Evolutionary conservation across 2,329 filamentous ascomycete genomes (phyloP).

Genomic region (Gnomoniopsis sp.): DNA sequence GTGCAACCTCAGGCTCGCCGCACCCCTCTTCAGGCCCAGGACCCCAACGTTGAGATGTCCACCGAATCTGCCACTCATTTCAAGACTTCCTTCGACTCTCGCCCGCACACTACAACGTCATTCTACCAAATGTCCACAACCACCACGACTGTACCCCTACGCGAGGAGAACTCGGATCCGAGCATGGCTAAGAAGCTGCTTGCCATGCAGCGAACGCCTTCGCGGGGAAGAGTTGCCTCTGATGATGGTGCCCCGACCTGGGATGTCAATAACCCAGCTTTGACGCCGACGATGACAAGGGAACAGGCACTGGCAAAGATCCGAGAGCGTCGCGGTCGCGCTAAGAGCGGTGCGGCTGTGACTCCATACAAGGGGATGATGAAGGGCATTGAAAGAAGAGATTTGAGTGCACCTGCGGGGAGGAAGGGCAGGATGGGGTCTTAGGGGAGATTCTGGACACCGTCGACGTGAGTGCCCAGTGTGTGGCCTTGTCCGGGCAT

Average conservation of each 20-base stretch:
- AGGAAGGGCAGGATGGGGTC: slow-evolving; percentile 14
- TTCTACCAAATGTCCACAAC: slow-evolving; percentile 48
- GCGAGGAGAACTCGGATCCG: slow-evolving; percentile 40
- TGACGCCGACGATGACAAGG: slow-evolving; percentile 65
- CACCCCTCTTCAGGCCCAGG: slow-evolving; percentile 11
- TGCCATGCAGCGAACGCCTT: slow-evolving; percentile 40
- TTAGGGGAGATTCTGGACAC: not conserved
- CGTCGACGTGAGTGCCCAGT: too few species aligned
- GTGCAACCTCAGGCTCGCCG: not conserved
- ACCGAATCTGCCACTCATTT: not conserved
- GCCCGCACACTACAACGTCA: slow-evolving; percentile 44
- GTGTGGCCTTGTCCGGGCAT: not conserved
- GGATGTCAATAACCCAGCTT: slow-evolving; percentile 53
- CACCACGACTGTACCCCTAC: slow-evolving; percentile 50
- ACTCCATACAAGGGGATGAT: slow-evolving; percentile 60
- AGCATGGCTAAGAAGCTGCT: slow-evolving; percentile 41
- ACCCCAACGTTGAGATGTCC: slow-evolving; percentile 15
- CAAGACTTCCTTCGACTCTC: slow-evolving; percentile 21
- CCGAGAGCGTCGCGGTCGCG: slow-evolving; percentile 66
- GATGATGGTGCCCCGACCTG: slow-evolving; percentile 37
- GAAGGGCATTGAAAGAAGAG: slow-evolving; percentile 43
- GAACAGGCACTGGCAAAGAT: slow-evolving; percentile 76
- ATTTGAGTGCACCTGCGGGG: slow-evolving; percentile 43
- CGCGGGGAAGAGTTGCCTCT: slow-evolving; percentile 27
- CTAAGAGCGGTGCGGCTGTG: slow-evolving; percentile 62